Conservation (phyloP, 176 grass and related monocot species). For the Oryza glaberrima region DNA sequence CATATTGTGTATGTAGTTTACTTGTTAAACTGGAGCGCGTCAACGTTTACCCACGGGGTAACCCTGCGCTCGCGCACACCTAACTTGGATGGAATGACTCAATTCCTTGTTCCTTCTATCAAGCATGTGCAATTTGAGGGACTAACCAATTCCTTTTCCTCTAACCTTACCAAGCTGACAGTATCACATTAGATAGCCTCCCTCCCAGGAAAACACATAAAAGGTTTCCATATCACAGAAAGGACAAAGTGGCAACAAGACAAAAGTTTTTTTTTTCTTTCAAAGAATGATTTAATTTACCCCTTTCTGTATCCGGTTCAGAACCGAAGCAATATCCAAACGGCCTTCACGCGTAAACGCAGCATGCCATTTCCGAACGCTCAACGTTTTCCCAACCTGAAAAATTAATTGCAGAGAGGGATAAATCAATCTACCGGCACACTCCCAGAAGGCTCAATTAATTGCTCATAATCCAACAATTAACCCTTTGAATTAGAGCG, state of each 20-base stretch:
- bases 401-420: background rate
- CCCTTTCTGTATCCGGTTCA: constrained; percentile 86
- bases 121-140: background rate
- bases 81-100: background rate
- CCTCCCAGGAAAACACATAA: background rate
- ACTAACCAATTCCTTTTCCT: background rate
- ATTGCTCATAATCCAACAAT: background rate
- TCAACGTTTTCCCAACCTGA: constrained; percentile 91
- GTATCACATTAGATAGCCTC: background rate
- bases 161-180: background rate
- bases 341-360: constrained; percentile 73
- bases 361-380: constrained; percentile 76
- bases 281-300: constrained; percentile 41
- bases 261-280: background rate
- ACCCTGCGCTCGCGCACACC: too few species aligned
- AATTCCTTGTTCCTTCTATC: background rate
- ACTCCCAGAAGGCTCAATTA: background rate
- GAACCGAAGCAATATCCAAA: constrained; percentile 76
- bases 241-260: background rate
- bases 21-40: background rate
- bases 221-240: background rate
- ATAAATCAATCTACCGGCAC: background rate
- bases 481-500: background rate
- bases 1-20: background rate
- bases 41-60: background rate